phyloP scores from a whole-genome alignment of 2,329 filamentous ascomycete species.

The Pseudogymnoascus sp. region DNA sequence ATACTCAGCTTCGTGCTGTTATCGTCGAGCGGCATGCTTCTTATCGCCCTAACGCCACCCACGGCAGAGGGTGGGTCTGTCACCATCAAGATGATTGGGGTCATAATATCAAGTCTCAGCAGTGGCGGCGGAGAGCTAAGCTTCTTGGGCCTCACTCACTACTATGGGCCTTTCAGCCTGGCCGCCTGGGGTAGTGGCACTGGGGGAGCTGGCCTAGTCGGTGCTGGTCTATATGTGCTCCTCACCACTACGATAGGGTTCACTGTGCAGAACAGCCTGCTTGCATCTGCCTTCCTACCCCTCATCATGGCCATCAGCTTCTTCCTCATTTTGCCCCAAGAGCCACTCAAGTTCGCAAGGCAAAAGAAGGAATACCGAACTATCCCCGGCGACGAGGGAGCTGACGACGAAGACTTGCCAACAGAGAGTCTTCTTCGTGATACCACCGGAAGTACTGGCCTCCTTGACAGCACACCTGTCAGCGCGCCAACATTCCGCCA shows the following conservation, averaged over 20 bases:
- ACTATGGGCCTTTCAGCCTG: conserved; percentile 79
- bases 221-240: conserved; percentile 80
- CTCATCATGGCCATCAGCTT: conserved; percentile 78
- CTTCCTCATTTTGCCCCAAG: conserved; percentile 70
- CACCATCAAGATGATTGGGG: conserved; percentile 69
- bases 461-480: conserved; percentile 22
- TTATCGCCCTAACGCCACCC: conserved; percentile 72
- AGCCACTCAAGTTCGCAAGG: conserved; percentile 47
- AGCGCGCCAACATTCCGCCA: conserved; percentile 30
- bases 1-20: conserved; percentile 67
- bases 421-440: conserved; percentile 12
- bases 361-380: conserved; percentile 47
- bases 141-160: conserved; percentile 87
- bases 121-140: conserved; percentile 84
- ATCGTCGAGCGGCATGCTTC: conserved; percentile 79
- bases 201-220: conserved; percentile 78
- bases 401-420: conserved; percentile 28
- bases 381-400: conserved; percentile 38
- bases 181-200: conserved; percentile 92
- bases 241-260: conserved; percentile 75
- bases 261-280: conserved; percentile 63
- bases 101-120: conserved; percentile 76
- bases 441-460: conserved; percentile 19
- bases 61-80: conserved; percentile 53
- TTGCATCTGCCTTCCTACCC: conserved; percentile 74